A percentile compares a stretch with the other conserved stretches of the same genome.
Conservation (phyloP, 805 yeast species). For the Saturnispora quitensis region DNA sequence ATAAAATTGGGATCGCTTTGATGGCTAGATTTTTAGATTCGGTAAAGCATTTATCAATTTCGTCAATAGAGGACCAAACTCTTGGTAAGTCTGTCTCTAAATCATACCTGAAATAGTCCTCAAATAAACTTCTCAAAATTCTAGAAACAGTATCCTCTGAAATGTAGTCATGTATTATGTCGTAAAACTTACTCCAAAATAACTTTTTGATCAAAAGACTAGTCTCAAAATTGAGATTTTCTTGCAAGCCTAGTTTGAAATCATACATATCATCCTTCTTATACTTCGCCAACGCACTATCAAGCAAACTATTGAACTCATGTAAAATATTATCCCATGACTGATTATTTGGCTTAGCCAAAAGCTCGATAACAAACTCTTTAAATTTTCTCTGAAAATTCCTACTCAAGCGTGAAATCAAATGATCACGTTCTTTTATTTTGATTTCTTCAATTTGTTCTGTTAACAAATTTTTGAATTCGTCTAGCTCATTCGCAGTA, state of each 20-base stretch:
- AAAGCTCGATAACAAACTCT: conserved; percentile 39
- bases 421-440: conserved; percentile 31
- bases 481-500: conserved; percentile 22
- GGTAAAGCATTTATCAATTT: conserved; percentile 58
- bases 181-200: conserved; percentile 61
- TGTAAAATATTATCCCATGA: conserved; percentile 54
- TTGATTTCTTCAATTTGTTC: conserved; percentile 24
- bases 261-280: conserved; percentile 33
- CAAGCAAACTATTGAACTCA: conserved; percentile 29
- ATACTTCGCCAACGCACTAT: conserved; percentile 5
- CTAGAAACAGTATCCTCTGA: conserved; percentile 57
- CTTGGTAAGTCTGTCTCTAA: conserved; percentile 64
- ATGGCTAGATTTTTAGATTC: conserved; percentile 53
- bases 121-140: conserved; percentile 72
- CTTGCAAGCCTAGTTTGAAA: conserved; percentile 55
- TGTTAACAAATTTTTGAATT: neutral
- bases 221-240: conserved; percentile 33
- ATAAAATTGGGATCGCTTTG: conserved; percentile 47
- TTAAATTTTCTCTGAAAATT: conserved; percentile 38
- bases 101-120: conserved; percentile 75
- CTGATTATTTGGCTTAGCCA: conserved; percentile 40
- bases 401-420: conserved; percentile 38
- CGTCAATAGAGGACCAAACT: conserved; percentile 65
- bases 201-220: conserved; percentile 28
- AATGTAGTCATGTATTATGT: conserved; percentile 49